Percentiles rank a stretch among this genome's conserved stretches.
Evolutionary conservation across 768 basidiomycete genomes (phyloP).

Genomic region (Kwoniella dendrophila): DNA sequence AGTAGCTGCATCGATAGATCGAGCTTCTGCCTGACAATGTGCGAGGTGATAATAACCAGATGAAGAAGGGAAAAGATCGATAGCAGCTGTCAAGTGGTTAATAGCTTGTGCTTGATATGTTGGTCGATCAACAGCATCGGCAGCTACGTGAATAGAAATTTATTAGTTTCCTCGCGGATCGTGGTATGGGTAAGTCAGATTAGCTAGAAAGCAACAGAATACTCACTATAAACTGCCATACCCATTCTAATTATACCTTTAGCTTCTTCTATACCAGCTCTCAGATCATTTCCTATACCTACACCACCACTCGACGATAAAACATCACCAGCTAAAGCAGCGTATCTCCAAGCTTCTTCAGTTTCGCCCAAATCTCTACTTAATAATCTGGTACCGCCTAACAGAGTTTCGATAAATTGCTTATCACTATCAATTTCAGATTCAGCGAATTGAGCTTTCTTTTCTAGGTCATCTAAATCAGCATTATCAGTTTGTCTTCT

Average conservation of each 20-base stretch:
- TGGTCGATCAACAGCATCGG: conserved; percentile 67
- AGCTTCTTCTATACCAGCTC: conserved; percentile 51
- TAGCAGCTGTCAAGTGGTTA: conserved; percentile 57
- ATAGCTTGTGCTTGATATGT: conserved; percentile 64
- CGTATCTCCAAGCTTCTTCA: conserved; percentile 59
- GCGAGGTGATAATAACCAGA: conserved; percentile 76
- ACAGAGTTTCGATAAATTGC: conserved; percentile 74
- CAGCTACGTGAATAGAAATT: conserved; percentile 59
- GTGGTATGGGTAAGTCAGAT: not conserved
- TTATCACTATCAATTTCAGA: conserved; percentile 66
- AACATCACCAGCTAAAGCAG: conserved; percentile 55
- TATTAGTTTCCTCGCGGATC: not conserved
- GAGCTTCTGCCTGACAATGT: conserved; percentile 68
- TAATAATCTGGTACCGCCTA: conserved; percentile 77
- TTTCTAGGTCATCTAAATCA: conserved; percentile 12
- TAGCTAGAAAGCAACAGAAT: not conserved
- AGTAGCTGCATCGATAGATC: conserved; percentile 70
- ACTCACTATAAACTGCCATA: conserved; percentile 70
- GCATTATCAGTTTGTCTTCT: not conserved
- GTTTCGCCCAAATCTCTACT: conserved; percentile 65
- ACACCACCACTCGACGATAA: conserved; percentile 59
- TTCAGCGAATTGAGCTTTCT: conserved; percentile 32
- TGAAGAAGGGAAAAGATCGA: conserved; percentile 47
- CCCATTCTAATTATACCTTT: conserved; percentile 70
- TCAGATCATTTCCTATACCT: conserved; percentile 17